phyloP scores from a whole-genome alignment of 768 basidiomycete species.

The Sarcodon aspratus region DNA sequence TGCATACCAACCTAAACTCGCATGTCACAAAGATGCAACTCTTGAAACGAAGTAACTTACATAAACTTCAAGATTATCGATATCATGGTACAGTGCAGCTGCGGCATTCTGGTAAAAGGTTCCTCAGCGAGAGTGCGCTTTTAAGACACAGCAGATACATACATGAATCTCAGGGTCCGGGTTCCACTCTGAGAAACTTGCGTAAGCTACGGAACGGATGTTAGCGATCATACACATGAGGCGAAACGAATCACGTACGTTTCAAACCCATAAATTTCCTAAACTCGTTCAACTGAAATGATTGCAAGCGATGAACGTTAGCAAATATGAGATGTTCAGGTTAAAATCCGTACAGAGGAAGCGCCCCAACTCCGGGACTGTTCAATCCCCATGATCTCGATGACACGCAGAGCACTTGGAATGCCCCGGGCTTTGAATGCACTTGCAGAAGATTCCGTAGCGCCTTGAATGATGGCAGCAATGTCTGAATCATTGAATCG shows the following conservation, averaged over 20 bases:
- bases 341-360: conserved; percentile 51
- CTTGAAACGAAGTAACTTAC: conserved; percentile 23
- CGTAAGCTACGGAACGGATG: conserved; percentile 34
- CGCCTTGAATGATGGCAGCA: conserved; percentile 48
- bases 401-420: conserved; percentile 49
- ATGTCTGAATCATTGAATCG: conserved; percentile 52
- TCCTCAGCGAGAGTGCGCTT: not conserved
- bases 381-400: conserved; percentile 62
- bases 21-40: not conserved
- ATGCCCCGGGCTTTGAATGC: conserved; percentile 63
- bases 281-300: conserved; percentile 53
- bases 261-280: conserved; percentile 60
- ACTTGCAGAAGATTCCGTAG: conserved; percentile 46
- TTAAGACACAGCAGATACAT: conserved; percentile 8
- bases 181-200: conserved; percentile 65
- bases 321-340: conserved; percentile 13
- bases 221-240: not conserved
- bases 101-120: conserved; percentile 39
- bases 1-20: conserved; percentile 14
- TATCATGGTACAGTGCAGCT: conserved; percentile 51
- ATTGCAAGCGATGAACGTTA: conserved; percentile 5
- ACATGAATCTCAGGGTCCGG: conserved; percentile 44
- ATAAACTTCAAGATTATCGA: conserved; percentile 74
- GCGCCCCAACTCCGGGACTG: conserved; percentile 57
- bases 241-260: conserved; percentile 25